phyloP scores from a whole-genome alignment of 2,329 filamentous ascomycete species.

The Apiospora marii region DNA sequence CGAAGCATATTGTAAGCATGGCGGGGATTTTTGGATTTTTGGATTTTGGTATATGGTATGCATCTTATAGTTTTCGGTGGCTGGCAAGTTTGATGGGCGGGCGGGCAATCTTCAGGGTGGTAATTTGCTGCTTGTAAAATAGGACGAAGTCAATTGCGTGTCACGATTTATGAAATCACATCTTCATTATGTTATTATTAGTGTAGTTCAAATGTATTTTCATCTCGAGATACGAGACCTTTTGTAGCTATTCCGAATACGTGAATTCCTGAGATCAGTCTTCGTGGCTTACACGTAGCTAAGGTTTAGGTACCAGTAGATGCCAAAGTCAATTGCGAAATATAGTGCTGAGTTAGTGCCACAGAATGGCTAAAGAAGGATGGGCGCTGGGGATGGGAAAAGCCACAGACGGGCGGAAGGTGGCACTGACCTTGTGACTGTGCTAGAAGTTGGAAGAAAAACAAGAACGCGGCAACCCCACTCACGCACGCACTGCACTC shows the following conservation, averaged over 20 bases:
- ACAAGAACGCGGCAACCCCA: not conserved
- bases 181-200: not conserved
- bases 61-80: not conserved
- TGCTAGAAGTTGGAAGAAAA: not conserved
- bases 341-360: not conserved
- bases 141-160: constrained; percentile 18
- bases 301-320: too few species aligned
- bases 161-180: constrained; percentile 18
- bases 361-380: not conserved
- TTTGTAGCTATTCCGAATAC: too few species aligned
- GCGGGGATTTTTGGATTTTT: not conserved
- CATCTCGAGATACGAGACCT: not conserved
- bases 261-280: too few species aligned
- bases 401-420: not conserved
- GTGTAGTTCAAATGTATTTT: not conserved
- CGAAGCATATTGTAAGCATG: constrained; percentile 13
- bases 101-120: not conserved
- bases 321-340: not conserved
- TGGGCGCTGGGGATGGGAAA: not conserved
- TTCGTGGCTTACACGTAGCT: too few species aligned
- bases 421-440: not conserved
- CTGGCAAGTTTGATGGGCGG: not conserved
- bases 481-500: not conserved
- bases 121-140: constrained; percentile 15
- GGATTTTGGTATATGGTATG: not conserved